Base-by-base conservation (phyloP, 306 rosid genomes). In the Quercus mongolica region DNA sequence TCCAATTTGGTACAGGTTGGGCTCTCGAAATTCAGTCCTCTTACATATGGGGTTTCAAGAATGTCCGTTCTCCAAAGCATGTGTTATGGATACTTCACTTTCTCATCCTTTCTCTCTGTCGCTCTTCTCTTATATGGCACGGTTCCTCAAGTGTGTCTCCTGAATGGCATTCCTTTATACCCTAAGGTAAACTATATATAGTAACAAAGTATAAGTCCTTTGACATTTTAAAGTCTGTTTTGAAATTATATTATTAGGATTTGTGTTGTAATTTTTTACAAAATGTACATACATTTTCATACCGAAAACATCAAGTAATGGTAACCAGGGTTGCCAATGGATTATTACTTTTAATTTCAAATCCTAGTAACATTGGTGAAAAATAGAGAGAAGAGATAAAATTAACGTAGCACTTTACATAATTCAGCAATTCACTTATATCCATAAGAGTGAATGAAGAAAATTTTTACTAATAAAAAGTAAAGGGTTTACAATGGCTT, bases 61-160 rank as follows among this genome's bases (percentile, higher is more conserved):
- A 68, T 85, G 78, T 11, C 85, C 71, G 18, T 73, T 63, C 19
- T 70, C 4, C 83, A 74, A 19, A 17, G 46, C 61, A 18, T 58
- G 65, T 58, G 65, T 58, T 58, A 58, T 19, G 65, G 30, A 58
- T 58, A 18, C 65, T 9, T 74, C 38, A 31, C 85, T 1, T 2
- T 23, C 11, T 52, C 85, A 62, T 54, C 85, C 71, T 0, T 85
- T 0, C 81, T 80, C 70, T 69, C 83, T 1, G 1, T 81, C 75
- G 78, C 44, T 17, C 74, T 81, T 71, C 75, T 81, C 68, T 55
- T 85, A 35, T 85, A 85, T 49, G 88, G 88, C 52, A 78, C 80
- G 44, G 76, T 84, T 9, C 87, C 88, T 62, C 88, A 85, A 85
- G 12, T 81, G 1, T 85, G 88, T 75, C 79, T 85, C 76, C 76